phyloP scores from a whole-genome alignment of 768 basidiomycete genomes.

The Hygrocybe punicea region DNA sequence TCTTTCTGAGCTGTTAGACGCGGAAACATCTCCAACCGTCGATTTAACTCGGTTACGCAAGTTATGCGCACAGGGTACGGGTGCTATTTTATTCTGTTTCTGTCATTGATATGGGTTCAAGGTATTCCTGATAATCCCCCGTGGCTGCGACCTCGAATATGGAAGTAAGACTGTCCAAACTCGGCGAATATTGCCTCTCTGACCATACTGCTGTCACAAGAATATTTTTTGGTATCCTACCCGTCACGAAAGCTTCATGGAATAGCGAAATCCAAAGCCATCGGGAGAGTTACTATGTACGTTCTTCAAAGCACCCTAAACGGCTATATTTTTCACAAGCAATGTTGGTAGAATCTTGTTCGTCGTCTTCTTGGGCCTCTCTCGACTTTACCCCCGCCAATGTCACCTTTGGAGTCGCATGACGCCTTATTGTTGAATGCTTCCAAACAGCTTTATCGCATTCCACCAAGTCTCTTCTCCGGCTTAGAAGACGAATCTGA shows the following conservation, averaged over 20 bases:
- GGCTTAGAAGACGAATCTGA: constrained; percentile 55
- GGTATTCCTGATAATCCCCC: constrained; percentile 71
- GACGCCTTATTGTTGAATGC: constrained; percentile 51
- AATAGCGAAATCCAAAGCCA: constrained; percentile 53
- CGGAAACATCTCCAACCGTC: constrained; percentile 45
- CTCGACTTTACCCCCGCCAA: constrained; percentile 40
- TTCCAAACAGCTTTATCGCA: constrained; percentile 53
- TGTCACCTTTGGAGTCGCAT: constrained; percentile 34
- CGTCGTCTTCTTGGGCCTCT: constrained; percentile 60
- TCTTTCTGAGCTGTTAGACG: constrained; percentile 61
- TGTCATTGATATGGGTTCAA: constrained; percentile 26
- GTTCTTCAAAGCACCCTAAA: constrained; percentile 20
- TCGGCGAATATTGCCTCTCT: background rate
- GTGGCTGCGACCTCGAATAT: constrained; percentile 73
- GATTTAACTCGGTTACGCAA: constrained; percentile 54
- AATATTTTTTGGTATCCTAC: constrained; percentile 60
- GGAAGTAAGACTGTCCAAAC: constrained; percentile 54
- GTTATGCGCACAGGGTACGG: constrained; percentile 58
- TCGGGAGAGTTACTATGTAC: constrained; percentile 70
- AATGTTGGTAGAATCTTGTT: constrained; percentile 57
- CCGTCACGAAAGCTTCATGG: constrained; percentile 58
- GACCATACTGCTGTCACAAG: constrained; percentile 31
- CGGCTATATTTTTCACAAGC: constrained; percentile 8
- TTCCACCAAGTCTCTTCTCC: constrained; percentile 49
- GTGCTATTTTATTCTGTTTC: background rate